Percentiles rank a stretch among this genome's conserved stretches.
Conservation (phyloP, 2,329 filamentous ascomycete genomes). For the Zasmidium angulare region DNA sequence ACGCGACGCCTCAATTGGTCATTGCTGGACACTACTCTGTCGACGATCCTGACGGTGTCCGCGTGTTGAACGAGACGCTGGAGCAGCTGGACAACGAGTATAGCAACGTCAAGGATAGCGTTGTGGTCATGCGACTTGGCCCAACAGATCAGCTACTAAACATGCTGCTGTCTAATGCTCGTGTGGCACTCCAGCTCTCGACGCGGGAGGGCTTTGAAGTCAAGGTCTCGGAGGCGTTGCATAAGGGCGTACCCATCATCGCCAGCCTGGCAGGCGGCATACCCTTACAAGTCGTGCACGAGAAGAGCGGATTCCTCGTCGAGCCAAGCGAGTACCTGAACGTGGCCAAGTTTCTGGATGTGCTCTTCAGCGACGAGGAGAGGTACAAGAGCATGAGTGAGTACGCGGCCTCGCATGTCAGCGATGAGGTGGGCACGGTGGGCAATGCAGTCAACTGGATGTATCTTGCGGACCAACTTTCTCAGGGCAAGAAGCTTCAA, state of each 20-base stretch:
- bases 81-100: constrained; percentile 64
- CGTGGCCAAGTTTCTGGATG: constrained; percentile 65
- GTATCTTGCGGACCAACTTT: constrained; percentile 70
- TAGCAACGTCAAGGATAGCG: constrained; percentile 55
- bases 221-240: constrained; percentile 80
- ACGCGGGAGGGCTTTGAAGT: constrained; percentile 83
- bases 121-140: constrained; percentile 74
- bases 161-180: constrained; percentile 68
- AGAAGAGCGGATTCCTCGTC: constrained; percentile 72
- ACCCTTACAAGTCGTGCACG: constrained; percentile 71
- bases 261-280: constrained; percentile 76
- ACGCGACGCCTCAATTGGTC: constrained; percentile 67
- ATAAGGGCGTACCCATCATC: constrained; percentile 77
- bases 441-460: constrained; percentile 76
- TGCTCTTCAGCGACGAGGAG: constrained; percentile 64
- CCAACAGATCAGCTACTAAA: constrained; percentile 81
- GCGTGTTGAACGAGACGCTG: constrained; percentile 72
- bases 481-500: constrained; percentile 56
- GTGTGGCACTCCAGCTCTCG: constrained; percentile 74
- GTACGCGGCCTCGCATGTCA: constrained; percentile 63
- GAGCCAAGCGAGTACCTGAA: constrained; percentile 67
- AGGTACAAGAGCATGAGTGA: constrained; percentile 53
- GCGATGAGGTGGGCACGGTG: constrained; percentile 78
- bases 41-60: constrained; percentile 74
- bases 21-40: constrained; percentile 78